Base-by-base conservation (phyloP, 2,329 filamentous ascomycete species). In the Fusarium anthophilum region DNA sequence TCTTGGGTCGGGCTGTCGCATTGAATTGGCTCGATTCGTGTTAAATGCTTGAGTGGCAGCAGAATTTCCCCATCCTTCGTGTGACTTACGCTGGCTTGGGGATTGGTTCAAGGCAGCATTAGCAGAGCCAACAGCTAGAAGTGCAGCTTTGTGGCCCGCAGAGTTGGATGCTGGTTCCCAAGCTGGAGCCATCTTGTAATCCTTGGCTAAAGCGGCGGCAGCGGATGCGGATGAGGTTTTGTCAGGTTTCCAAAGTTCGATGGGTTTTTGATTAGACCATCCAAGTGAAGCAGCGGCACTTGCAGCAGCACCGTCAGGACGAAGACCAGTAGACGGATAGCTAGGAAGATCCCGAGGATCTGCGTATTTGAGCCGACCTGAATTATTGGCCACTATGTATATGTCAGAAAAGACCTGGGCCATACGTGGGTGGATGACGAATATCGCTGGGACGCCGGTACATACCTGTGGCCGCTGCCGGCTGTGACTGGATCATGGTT, bases 261-360 rank as follows among this genome's bases (percentile, higher is more conserved):
- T 85, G 6, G 89, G 81, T 79, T 90, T 93, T 76, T 90, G 90
- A 78, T 90, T 93, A 55, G 90, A 87, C 86, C 94, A 93, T 57
- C 94, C 94, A 51, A 96, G 85, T 58, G 88, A 89, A 45, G 93
- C 93, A 61, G 94, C 94, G 63, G 93, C 90, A 73, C 92, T 89
- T 69, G 93, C 94, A 64, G 93, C 94, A 58, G 87, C 86, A 76
- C 84, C 85, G 75, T 88, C 85, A 50, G 85, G 77, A 61, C 81
- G 83, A 66, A 94, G 86, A 43, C 93, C 92, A 65, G 87, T 81
- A 15, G 92, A 91, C 18, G 94, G 93, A 77, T 88, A 96, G 78
- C 92, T 93, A 43, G 94, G 94, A 28, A 96, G 88, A 76, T 93
- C 91, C 78, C 90, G 87, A 48, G 93, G 89, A 77, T 90, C 88